Base-by-base conservation (phyloP, 2,329 filamentous ascomycete genomes). In the Trichophyton verrucosum region DNA sequence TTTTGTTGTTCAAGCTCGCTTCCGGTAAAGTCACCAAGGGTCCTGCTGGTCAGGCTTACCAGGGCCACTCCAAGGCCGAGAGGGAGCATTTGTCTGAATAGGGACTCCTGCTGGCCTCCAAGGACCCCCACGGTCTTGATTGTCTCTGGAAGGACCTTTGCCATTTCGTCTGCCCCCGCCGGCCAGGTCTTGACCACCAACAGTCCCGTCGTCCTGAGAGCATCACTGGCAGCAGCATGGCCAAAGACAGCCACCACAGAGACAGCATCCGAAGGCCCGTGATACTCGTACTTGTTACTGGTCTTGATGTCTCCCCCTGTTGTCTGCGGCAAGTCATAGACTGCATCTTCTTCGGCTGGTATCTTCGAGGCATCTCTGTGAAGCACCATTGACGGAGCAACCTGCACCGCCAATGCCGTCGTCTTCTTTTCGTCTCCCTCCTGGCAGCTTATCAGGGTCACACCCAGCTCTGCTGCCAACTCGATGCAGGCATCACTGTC, bases 111-210 rank as follows among this genome's bases (percentile, higher is more conserved):
- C 89, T 91, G 96, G 73, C 87, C 82, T 68, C 83, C 82, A 63
- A 95, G 82, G 2, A 86, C 75, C 2, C 87, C 86, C 65, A 99
- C 81, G 64, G 82, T 87, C 75, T 83, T 84, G 55, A 86, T 83
- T 40, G 88, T 88, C 66, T 84, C 79, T 38, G 94, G 91, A 30
- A 99, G 82, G 9, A 83, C 82, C 66, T 87, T 85, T 64, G 97
- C 78, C 80, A 99, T 97, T 58, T 89, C 88, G 72, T 96, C 91
- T 76, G 99, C 40, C 40, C 6, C 40, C 15, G n/a, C 15, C 3
- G 40, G 40, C 15, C 40, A 44, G 15, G n/a, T 3, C 40, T 17
- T 44, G 40, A 17, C 40, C 1, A n/a, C 40, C n/a, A 44, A 7
- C 40, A 44, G 11, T n/a, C 40, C 40, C 3, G 33, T 38, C 7